Evolutionary conservation across 148 eudicot species (phyloP).

Genomic region (Rhododendron williamsianum): DNA sequence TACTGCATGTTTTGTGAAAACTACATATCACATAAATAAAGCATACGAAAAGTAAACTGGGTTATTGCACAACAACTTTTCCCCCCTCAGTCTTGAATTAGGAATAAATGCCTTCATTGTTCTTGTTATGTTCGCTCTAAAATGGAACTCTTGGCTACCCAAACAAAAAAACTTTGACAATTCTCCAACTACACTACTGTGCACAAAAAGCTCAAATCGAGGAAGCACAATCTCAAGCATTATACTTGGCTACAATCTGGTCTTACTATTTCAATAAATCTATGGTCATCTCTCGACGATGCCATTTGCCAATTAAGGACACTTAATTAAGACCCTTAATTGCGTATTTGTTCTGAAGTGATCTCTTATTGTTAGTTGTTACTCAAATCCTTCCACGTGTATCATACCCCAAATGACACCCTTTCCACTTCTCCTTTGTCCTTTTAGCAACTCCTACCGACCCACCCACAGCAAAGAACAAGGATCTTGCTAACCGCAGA

Average conservation of each 20-base stretch:
- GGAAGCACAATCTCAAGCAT: background rate
- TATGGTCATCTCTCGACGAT: background rate
- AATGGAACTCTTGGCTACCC: background rate
- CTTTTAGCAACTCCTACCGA: background rate
- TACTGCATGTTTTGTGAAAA: background rate
- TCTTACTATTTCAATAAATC: conserved; percentile 3
- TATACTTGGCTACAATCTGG: background rate
- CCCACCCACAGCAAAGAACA: background rate
- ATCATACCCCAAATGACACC: background rate
- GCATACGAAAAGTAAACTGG: background rate
- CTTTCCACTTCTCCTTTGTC: background rate
- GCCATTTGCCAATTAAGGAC: background rate
- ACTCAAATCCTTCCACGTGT: background rate
- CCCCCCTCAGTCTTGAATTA: background rate
- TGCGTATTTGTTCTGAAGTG: background rate
- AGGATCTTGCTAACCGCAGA: background rate
- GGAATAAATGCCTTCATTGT: background rate
- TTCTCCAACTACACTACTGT: background rate
- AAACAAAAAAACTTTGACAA: background rate
- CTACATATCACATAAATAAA: background rate
- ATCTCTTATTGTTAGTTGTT: background rate
- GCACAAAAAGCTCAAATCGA: background rate
- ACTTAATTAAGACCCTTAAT: background rate
- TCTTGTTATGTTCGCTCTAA: background rate
- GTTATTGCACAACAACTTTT: background rate